These are phyloP conservation scores for Diplodia corticola DNA, from an alignment of 2,329 filamentous ascomycete species.

Conservation along the genomic window DNA sequence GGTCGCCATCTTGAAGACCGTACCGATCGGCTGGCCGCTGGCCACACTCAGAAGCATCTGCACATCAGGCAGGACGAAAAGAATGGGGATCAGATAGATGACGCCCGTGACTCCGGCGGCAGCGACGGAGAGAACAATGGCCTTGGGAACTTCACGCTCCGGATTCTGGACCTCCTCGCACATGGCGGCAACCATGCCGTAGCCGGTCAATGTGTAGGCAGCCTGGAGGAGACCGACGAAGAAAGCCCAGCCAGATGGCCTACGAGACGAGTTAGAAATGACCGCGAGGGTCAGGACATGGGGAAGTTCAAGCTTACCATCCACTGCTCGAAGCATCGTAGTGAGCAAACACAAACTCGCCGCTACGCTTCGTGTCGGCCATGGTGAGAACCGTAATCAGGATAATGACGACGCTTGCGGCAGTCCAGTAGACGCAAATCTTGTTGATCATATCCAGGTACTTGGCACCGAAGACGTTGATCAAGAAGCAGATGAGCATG, in stretches of 20 bases:
- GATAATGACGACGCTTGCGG: slow-evolving; percentile 66
- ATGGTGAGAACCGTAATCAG: slow-evolving; percentile 64
- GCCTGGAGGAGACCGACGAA: slow-evolving; percentile 71
- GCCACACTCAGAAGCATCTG: slow-evolving; percentile 62
- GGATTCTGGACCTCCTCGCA: slow-evolving; percentile 72
- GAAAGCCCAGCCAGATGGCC: slow-evolving; percentile 69
- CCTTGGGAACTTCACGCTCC: slow-evolving; percentile 67
- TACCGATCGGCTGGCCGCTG: slow-evolving; percentile 73
- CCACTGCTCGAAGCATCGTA: slow-evolving; percentile 66
- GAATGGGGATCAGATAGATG: slow-evolving; percentile 69
- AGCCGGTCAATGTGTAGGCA: slow-evolving; percentile 62
- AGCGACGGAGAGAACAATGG: slow-evolving; percentile 68
- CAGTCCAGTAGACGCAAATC: slow-evolving; percentile 72
- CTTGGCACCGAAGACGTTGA: slow-evolving; percentile 65
- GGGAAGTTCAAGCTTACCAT: slow-evolving; percentile 47
- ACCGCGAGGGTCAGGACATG: slow-evolving; percentile 22
- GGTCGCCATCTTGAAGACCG: slow-evolving; percentile 74
- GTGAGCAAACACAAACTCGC: slow-evolving; percentile 66
- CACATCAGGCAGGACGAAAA: slow-evolving; percentile 74
- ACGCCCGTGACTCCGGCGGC: slow-evolving; percentile 66
- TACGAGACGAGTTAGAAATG: slow-evolving; percentile 26
- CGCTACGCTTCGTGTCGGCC: slow-evolving; percentile 59
- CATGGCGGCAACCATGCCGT: slow-evolving; percentile 72
- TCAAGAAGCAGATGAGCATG: slow-evolving; percentile 62
- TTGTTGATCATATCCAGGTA: slow-evolving; percentile 70